phyloP scores from a whole-genome alignment of 83 land plant species.

The Isoetes engelmannii region DNA sequence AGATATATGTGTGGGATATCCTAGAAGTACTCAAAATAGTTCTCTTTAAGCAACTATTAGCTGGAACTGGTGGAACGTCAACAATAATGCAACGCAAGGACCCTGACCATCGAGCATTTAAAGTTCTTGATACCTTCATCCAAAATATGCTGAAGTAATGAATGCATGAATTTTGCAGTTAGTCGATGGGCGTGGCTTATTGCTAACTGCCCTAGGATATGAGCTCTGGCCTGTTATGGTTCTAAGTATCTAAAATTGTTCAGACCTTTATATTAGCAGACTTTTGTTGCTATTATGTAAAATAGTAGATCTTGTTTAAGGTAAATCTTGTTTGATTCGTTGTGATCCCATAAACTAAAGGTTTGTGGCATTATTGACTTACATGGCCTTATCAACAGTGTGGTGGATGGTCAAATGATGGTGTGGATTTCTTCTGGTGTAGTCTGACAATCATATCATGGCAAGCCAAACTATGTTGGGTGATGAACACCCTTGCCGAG shows the following conservation, averaged over 20 bases:
- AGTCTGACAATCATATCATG: conserved; percentile 13
- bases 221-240: conserved; percentile 66
- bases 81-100: too few relatives aligned
- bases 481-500: too few relatives aligned
- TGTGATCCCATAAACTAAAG: background rate
- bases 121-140: too few relatives aligned
- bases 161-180: conserved; percentile 29
- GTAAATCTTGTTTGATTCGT: conserved; percentile 19
- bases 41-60: too few relatives aligned
- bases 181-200: conserved; percentile 44
- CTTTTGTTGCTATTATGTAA: conserved; percentile 61
- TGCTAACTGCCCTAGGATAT: conserved; percentile 48
- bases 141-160: too few relatives aligned
- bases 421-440: conserved; percentile 50
- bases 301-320: too few relatives aligned
- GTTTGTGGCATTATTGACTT: background rate
- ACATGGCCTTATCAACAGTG: conserved; percentile 18
- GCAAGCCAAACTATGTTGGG: too few relatives aligned
- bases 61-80: too few relatives aligned
- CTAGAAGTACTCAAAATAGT: too few relatives aligned
- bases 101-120: too few relatives aligned
- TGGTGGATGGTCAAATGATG: conserved; percentile 53
- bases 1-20: too few relatives aligned
- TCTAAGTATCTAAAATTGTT: conserved; percentile 51
- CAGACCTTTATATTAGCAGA: conserved; percentile 68